phyloP scores from a whole-genome alignment of 208 protist species.

The Wallacemonas sp. region DNA sequence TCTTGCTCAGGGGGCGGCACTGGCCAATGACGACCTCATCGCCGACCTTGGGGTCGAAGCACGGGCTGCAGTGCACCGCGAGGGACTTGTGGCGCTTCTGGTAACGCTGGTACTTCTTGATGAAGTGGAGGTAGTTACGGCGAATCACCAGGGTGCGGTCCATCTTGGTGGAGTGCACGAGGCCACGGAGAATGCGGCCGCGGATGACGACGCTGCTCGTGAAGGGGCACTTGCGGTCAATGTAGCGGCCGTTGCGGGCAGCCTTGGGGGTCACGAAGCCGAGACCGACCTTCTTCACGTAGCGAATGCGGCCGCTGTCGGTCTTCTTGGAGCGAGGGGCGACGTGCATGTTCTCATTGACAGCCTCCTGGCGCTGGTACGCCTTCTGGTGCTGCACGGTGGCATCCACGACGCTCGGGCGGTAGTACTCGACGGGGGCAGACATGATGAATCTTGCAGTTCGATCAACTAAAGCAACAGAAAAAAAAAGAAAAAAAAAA shows the following conservation, averaged over 20 bases:
- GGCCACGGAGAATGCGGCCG: slow-evolving; percentile 98
- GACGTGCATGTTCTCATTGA: slow-evolving; percentile 89
- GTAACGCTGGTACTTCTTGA: slow-evolving; percentile 99
- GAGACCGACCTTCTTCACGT: slow-evolving; percentile 97
- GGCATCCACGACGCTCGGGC: slow-evolving; percentile 26
- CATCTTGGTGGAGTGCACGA: slow-evolving; percentile 99
- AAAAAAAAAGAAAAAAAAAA: slow-evolving; percentile 9
- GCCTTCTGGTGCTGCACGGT: slow-evolving; percentile 75
- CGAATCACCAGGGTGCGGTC: slow-evolving; percentile 98
- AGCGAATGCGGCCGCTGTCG: slow-evolving; percentile 91
- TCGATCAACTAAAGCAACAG: not conserved
- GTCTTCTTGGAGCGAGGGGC: slow-evolving; percentile 5
- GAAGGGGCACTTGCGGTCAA: slow-evolving; percentile 99
- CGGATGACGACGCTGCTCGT: slow-evolving; percentile 99
- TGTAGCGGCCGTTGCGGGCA: slow-evolving; percentile 98
- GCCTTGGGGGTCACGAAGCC: slow-evolving; percentile 99
- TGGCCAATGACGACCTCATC: slow-evolving; percentile 99
- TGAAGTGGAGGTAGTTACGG: slow-evolving; percentile 99
- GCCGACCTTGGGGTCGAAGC: slow-evolving; percentile 98
- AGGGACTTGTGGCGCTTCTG: slow-evolving; percentile 99
- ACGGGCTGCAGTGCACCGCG: slow-evolving; percentile 98
- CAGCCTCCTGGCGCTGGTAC: slow-evolving; percentile 92
- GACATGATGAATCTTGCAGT: slow-evolving; percentile 19
- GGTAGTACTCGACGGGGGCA: slow-evolving; percentile 25
- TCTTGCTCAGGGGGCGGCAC: slow-evolving; percentile 99